A percentile compares a stretch with the other conserved stretches of the same genome.
Conservation (phyloP, 73 alveolate genomes). For the Diophrys sp. region DNA sequence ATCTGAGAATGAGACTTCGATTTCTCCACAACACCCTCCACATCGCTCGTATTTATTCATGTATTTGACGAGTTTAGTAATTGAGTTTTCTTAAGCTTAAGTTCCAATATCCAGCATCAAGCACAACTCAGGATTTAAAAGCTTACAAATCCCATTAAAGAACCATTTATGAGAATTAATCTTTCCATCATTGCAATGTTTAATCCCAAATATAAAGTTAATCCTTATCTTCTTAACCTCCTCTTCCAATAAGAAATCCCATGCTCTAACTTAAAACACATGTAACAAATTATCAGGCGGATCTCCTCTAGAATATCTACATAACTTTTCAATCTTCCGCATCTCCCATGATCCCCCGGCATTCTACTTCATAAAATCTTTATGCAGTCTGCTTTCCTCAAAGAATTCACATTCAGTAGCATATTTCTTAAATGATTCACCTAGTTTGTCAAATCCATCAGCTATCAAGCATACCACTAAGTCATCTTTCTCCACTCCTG, state of each 20-base stretch:
- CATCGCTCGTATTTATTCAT: constrained; percentile 14
- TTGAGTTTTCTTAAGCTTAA: constrained; percentile 9
- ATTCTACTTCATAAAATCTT: background rate
- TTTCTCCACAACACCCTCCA: constrained; percentile 64
- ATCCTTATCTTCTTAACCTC: background rate
- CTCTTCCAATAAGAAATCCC: constrained; percentile 1
- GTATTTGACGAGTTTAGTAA: constrained; percentile 22
- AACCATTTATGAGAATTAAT: constrained; percentile 51
- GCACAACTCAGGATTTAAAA: constrained; percentile 41
- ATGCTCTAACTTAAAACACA: background rate
- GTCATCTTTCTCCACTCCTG: constrained; percentile 2
- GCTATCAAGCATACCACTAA: constrained; percentile 4
- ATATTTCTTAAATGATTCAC: constrained; percentile 7
- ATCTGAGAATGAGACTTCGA: constrained; percentile 32
- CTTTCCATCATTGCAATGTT: constrained; percentile 49
- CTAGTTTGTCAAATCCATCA: constrained; percentile 19
- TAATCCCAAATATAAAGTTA: constrained; percentile 39
- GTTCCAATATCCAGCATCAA: constrained; percentile 62
- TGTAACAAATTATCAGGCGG: constrained; percentile 7
- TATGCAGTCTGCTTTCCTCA: background rate
- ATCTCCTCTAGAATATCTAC: background rate
- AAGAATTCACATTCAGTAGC: constrained; percentile 16
- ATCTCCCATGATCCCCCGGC: constrained; percentile 1
- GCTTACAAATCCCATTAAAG: constrained; percentile 46
- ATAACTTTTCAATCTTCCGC: background rate